These are phyloP conservation scores for Penicillium freii DNA, from an alignment of 2,329 filamentous ascomycete genomes.

Conservation along the genomic window DNA sequence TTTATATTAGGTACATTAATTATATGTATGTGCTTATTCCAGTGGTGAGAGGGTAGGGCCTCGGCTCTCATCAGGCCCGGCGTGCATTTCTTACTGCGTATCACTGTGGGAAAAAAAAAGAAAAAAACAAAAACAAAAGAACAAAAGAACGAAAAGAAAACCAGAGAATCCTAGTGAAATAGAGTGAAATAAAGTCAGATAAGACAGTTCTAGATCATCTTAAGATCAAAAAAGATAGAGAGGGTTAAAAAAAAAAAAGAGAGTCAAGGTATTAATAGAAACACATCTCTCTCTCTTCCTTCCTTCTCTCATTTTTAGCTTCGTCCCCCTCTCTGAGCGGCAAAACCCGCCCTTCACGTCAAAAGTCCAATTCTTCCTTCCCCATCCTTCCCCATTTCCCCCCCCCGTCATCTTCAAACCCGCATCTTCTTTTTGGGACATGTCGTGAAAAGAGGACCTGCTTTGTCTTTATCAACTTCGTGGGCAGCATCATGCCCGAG, in stretches of 20 bases:
- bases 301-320: constrained; percentile 4
- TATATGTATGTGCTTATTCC: background rate
- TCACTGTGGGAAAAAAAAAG: background rate
- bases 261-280: constrained; percentile 13
- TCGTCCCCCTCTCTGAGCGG: constrained; percentile 13
- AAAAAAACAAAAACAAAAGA: background rate
- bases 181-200: background rate
- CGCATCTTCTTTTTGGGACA: constrained; percentile 11
- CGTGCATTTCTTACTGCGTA: background rate
- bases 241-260: background rate
- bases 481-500: constrained; percentile 23
- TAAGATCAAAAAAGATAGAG: background rate
- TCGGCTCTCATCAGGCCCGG: constrained; percentile 2
- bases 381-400: background rate
- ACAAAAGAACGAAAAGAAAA: no score
- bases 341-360: constrained; percentile 20
- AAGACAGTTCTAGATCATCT: constrained; percentile 5
- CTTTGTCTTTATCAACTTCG: background rate
- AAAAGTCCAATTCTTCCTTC: constrained; percentile 10
- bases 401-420: constrained; percentile 9
- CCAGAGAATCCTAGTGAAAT: background rate
- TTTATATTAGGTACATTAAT: no score
- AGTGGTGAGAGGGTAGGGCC: background rate
- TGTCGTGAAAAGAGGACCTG: constrained; percentile 14
- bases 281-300: constrained; percentile 5